Evolutionary conservation across 2,329 filamentous ascomycete genomes (phyloP), one percentile per base, ranked within the genome.

Genomic region (Fusarium newnesense): DNA sequence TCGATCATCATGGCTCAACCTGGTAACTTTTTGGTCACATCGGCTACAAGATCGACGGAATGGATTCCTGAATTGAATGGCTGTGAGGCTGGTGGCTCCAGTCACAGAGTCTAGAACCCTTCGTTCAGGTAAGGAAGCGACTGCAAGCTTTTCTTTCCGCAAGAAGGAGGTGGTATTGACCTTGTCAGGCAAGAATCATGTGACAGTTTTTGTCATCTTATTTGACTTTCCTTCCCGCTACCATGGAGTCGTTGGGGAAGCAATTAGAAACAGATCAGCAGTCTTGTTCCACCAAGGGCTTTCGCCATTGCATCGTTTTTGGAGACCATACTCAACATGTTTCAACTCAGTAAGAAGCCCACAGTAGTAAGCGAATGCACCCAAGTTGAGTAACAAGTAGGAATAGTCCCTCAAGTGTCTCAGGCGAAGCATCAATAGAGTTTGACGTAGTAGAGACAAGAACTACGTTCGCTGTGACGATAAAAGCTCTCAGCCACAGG

Each of bases 21-120:
- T 34, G 47, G 11, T 5, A 13, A 3, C 2, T 6, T 4, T 5
- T 1, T 1, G 21, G 16, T 4, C 0, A 2, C 6, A 34, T 19
- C 2, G 8, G 8, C 11, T n/a, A 9, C 4, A 5, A 9, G 28
- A 6, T 26, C 12, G 9, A 5, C 26, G 9, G 4, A 5, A 30
- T 7, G 3, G 4, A n/a, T 21, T 30, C 13, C 6, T 2, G 6
- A 9, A 5, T 11, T 16, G 19, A 21, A 12, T 28, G 12, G 3
- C 6, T 15, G 39, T 9, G 15, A 36, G 15, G 2, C 9, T 34
- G 34, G 32, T 34, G 32, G 34, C 34, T 34, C 13, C 7, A 34
- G 34, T 34, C 13, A 34, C 8, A 13, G 39, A n/a, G 21, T 13
- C 37, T 12, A 13, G 6, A 16, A 21, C 10, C 6, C 19, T 39